These are phyloP conservation scores for Sapria himalayana DNA, from an alignment of 345 rosid genomes.

Conservation along the genomic window DNA sequence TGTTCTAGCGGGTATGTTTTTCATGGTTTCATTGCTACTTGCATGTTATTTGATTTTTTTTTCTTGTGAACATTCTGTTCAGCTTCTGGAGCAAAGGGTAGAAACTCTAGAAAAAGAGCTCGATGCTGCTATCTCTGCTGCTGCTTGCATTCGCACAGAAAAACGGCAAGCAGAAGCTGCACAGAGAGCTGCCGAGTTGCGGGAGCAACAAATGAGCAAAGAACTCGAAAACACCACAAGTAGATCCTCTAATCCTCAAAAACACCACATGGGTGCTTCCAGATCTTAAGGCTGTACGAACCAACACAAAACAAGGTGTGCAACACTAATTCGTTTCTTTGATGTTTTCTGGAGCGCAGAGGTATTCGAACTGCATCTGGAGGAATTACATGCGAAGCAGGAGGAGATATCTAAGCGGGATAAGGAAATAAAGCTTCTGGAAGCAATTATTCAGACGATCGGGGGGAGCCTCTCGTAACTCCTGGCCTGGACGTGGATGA, in stretches of 20 bases:
- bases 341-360: constrained; percentile 35
- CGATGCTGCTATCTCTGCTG: constrained; percentile 90
- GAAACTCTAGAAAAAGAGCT: constrained; percentile 88
- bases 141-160: constrained; percentile 81
- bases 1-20: not conserved
- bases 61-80: not conserved
- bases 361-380: constrained; percentile 84
- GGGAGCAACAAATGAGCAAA: constrained; percentile 47
- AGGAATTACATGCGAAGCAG: constrained; percentile 76
- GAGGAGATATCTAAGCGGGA: constrained; percentile 72
- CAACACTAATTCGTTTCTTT: too few relatives aligned
- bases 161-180: constrained; percentile 84
- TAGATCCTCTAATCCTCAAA: too few relatives aligned
- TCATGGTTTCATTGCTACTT: not conserved
- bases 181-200: constrained; percentile 72
- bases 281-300: too few relatives aligned
- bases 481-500: too few relatives aligned
- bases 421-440: constrained; percentile 67
- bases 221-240: constrained; percentile 98
- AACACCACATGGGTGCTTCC: too few relatives aligned
- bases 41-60: not conserved
- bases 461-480: too few relatives aligned
- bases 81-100: constrained; percentile 93
- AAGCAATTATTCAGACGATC: constrained; percentile 85
- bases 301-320: too few relatives aligned